Evolutionary conservation across 2,329 filamentous ascomycete genomes (phyloP), one percentile per base, ranked within the genome.

Genomic region (Dactylellina drechsleri): DNA sequence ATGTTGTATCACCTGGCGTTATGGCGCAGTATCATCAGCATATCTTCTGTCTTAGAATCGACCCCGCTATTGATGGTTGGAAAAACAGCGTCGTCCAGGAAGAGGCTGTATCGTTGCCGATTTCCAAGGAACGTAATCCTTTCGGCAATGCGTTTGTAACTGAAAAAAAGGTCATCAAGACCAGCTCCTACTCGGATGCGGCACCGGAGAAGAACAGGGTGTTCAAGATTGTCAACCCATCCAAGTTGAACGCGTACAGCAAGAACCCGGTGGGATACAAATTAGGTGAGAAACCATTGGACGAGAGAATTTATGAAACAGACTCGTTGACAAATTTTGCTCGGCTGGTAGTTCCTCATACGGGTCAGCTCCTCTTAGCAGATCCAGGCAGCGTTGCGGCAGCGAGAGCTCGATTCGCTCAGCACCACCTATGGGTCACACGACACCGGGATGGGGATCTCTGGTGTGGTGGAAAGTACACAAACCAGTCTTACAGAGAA

Each of bases 1-100:
- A 88, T 89, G 74, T 89, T 56, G 70, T 74, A 49, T 74, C 70
- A 54, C 70, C 89, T 0, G 89, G 89, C 52, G 89, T 90, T 16
- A 86, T 92, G 49, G 90, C 89, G 2, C 84, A 85, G 0, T 88
- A 91, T 74, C 82, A 93, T 79, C 91, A 93, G 80, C 91, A 93
- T 81, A 90, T 92, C 81, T 92, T 93, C 83, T 89, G 86, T 12
- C 84, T 89, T 4, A 86, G 88, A 6, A 83, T 90, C n/a, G 88
- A 90, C 79, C 87, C 88, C 23, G 86, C 86, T 77, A 83, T 88
- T 60, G 87, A 87, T 68, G 87, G 87, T 0, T 84, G 84, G 74
- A 81, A 82, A 47, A 88, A 88, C 79, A 82, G 84, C 0, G 80
- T 88, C 23, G 84, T 86, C 65, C 86, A 90, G 62, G 85, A 5